Base-by-base conservation (phyloP, 2,329 filamentous ascomycete genomes). In the Talaromyces amestolkiae region DNA sequence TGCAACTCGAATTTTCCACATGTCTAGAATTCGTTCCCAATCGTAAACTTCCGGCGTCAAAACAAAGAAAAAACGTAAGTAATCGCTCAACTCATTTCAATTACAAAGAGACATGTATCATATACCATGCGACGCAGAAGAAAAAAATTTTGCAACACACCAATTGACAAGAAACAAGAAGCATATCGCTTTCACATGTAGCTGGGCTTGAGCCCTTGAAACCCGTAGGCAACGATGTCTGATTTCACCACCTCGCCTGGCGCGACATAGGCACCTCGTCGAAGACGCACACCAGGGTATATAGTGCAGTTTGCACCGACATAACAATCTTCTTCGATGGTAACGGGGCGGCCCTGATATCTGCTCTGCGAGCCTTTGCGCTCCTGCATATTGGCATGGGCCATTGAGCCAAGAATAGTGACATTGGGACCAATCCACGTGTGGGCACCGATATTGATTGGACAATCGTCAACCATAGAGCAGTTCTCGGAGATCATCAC, bases 401-500 rank as follows among this genome's bases (percentile, higher is more conserved):
- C 83, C 49, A 87, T 90, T 39, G 89, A 87, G 17, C 91, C 93
- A 73, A 92, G 91, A 70, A 98, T 91, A 69, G 88, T 94, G 65
- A 97, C 94, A 70, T 93, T 92, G 0, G 92, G 91, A 2, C 92
- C 92, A 69, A 93, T 89, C 77, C 78, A 80, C 1, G 74, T 90
- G 71, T 79, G 80, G 67, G 91, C 87, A 2, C 93, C 93, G 72
- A 98, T 93, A 56, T 83, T 87, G 67, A 98, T 90, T 68, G 89
- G 85, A 74, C 89, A 91, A n/a, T 93, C 89, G 75, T 99, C 95
- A 64, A 93, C 87, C 73, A 98, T 89, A 31, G 88, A 89, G 77
- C 93, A 97, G 72, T 92, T 91, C 64, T 91, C 86, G 19, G 90
- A 91, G 70, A 99, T 91, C 64, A 89, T 86, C 2, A 96, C 92